A percentile compares a stretch with the other conserved stretches of the same genome.
phyloP scores from a whole-genome alignment of 768 basidiomycete genomes.

The Strobilomyces echinocephalus region DNA sequence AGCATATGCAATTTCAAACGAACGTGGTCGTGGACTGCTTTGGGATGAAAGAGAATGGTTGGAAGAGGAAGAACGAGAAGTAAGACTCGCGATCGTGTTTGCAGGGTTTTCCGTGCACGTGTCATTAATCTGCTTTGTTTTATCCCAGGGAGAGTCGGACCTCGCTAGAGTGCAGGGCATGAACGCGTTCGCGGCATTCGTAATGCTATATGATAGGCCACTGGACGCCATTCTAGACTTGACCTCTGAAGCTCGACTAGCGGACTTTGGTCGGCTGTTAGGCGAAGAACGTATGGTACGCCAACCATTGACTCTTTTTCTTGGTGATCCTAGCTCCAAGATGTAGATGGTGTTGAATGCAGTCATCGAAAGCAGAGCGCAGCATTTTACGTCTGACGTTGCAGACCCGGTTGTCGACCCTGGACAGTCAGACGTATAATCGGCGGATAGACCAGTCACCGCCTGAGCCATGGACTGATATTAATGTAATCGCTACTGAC shows the following conservation, averaged over 20 bases:
- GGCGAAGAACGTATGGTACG: constrained; percentile 53
- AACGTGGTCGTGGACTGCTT: constrained; percentile 33
- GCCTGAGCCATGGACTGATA: constrained; percentile 15
- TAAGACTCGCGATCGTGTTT: constrained; percentile 21
- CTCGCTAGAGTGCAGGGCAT: constrained; percentile 55
- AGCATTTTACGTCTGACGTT: constrained; percentile 23
- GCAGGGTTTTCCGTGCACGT: constrained; percentile 9
- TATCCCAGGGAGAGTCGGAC: constrained; percentile 53
- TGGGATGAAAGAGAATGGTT: constrained; percentile 68
- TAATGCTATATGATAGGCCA: constrained; percentile 52
- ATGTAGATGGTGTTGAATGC: constrained; percentile 33
- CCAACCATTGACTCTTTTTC: constrained; percentile 7
- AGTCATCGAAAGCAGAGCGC: constrained; percentile 33
- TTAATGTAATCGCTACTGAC: constrained; percentile 29
- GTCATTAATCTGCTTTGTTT: constrained; percentile 5
- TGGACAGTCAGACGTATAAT: constrained; percentile 7
- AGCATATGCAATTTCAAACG: constrained; percentile 43
- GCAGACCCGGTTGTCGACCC: constrained; percentile 10
- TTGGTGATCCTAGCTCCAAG: constrained; percentile 6
- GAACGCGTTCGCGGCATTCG: constrained; percentile 66
- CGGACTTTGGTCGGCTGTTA: constrained; percentile 42
- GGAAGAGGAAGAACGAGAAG: constrained; percentile 50
- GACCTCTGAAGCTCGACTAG: constrained; percentile 42
- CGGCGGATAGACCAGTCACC: constrained; percentile 1
- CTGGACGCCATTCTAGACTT: constrained; percentile 54